These are phyloP conservation scores for Neurospora sp. DNA, from an alignment of 495 filamentous ascomycete species.

Conservation along the genomic window DNA sequence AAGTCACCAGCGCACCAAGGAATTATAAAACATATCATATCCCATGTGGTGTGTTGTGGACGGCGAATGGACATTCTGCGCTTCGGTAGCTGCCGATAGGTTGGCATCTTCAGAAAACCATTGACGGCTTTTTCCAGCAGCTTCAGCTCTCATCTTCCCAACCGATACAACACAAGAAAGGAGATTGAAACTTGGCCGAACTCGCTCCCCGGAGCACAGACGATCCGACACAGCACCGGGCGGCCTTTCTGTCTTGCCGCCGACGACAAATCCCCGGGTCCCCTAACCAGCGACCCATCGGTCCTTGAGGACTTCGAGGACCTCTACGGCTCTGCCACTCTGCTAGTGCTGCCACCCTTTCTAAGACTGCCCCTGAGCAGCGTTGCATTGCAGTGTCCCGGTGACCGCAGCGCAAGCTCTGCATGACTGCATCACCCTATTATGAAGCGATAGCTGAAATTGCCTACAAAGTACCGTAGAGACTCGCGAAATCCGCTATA, in stretches of 20 bases:
- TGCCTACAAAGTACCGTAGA: too few species aligned
- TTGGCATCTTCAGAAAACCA: background rate
- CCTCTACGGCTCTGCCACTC: background rate
- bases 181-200: background rate
- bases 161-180: background rate
- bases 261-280: background rate
- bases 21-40: background rate
- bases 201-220: background rate
- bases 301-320: background rate
- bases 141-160: background rate
- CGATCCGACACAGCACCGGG: background rate
- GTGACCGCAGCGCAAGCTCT: background rate
- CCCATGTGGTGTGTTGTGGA: background rate
- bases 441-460: background rate
- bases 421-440: background rate
- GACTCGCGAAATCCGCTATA: too few species aligned
- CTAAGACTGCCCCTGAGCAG: background rate
- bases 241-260: background rate
- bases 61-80: background rate
- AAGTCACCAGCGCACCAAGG: background rate
- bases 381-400: background rate
- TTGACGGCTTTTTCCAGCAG: background rate
- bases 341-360: background rate
- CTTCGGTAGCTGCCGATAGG: background rate
- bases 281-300: background rate